Percentiles rank a stretch among this genome's conserved stretches.
These are phyloP conservation scores for Arxiozyma bovina DNA, from an alignment of 1,139 yeast genomes.

Conservation along the genomic window DNA sequence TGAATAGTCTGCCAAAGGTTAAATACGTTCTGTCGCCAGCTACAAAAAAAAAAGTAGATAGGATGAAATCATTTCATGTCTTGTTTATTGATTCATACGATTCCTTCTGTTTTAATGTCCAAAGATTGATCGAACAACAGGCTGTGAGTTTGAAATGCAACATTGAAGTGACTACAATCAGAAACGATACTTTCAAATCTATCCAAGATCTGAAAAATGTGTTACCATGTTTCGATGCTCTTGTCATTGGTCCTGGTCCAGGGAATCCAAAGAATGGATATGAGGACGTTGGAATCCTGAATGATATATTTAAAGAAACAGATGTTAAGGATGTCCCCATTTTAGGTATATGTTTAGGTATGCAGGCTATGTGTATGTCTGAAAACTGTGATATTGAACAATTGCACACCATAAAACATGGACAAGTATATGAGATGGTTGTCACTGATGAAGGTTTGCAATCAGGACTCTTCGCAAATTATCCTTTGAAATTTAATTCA, in stretches of 20 bases:
- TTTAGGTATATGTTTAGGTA: slow-evolving; percentile 88
- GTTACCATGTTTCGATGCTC: slow-evolving; percentile 52
- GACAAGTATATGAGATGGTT: slow-evolving; percentile 54
- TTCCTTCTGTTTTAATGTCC: slow-evolving; percentile 81
- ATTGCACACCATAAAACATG: slow-evolving; percentile 64
- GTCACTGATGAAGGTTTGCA: slow-evolving; percentile 33
- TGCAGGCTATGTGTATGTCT: slow-evolving; percentile 70
- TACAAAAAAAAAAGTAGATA: neutral
- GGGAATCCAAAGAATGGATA: slow-evolving; percentile 63
- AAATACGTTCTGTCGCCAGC: no score
- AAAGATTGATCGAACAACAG: slow-evolving; percentile 46
- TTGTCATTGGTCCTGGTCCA: slow-evolving; percentile 95
- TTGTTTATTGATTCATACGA: slow-evolving; percentile 88
- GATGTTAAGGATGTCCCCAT: slow-evolving; percentile 44
- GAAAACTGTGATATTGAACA: slow-evolving; percentile 50
- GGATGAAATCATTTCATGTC: slow-evolving; percentile 13
- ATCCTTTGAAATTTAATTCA: slow-evolving; percentile 44
- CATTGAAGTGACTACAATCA: slow-evolving; percentile 56
- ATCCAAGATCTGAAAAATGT: slow-evolving; percentile 35
- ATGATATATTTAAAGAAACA: slow-evolving; percentile 28
- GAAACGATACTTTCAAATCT: slow-evolving; percentile 54
- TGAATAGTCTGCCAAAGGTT: no score
- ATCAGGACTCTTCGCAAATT: slow-evolving; percentile 34
- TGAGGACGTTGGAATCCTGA: slow-evolving; percentile 69
- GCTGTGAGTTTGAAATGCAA: slow-evolving; percentile 21